Evolutionary conservation across 2,329 filamentous ascomycete genomes (phyloP).

Genomic region (Fusarium circinatum): DNA sequence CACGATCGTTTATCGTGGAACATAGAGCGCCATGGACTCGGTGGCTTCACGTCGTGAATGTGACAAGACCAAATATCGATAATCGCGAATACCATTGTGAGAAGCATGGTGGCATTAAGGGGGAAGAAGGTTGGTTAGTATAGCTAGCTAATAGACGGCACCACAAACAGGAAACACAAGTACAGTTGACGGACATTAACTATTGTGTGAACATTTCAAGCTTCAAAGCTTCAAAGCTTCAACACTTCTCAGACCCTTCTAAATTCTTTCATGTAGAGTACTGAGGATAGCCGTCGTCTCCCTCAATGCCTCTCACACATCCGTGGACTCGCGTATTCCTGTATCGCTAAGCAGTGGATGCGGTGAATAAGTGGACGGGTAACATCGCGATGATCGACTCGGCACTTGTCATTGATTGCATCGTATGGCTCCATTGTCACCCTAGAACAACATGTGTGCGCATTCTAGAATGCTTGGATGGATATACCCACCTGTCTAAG

Average conservation of each 20-base stretch:
- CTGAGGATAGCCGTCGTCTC: neutral
- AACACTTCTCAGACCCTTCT: neutral
- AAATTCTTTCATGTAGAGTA: neutral
- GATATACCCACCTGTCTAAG: neutral
- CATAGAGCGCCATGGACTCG: neutral
- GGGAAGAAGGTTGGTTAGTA: neutral
- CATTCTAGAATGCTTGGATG: neutral
- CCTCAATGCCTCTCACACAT: neutral
- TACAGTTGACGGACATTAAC: neutral
- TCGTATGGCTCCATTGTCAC: neutral
- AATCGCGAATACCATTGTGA: neutral
- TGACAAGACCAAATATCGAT: neutral
- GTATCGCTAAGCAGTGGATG: neutral
- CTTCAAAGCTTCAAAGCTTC: neutral
- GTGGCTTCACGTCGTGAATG: conserved; percentile 8
- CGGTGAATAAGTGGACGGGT: neutral
- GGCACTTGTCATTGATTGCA: neutral
- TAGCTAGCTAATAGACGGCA: neutral
- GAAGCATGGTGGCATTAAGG: neutral
- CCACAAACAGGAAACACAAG: neutral
- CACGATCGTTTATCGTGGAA: neutral
- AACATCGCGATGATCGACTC: neutral
- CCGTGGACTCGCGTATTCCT: neutral
- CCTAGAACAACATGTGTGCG: neutral
- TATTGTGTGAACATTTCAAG: neutral